Conservation (phyloP, 768 basidiomycete species). For the Suillus fuscotomentosus region DNA sequence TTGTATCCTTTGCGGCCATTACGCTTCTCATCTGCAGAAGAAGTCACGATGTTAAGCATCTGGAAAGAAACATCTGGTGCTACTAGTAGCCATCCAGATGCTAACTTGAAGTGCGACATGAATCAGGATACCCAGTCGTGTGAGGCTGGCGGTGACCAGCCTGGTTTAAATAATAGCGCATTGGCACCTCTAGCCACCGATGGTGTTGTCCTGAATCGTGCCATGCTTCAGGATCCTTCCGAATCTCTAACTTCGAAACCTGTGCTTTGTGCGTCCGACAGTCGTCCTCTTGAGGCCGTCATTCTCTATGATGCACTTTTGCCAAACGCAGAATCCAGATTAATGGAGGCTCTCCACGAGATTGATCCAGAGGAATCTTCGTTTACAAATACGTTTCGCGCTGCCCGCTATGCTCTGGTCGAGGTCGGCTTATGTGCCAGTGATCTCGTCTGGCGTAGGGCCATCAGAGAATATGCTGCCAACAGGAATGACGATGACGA, state of each 20-base stretch:
- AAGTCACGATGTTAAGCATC: constrained; percentile 43
- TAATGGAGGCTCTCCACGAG: constrained; percentile 47
- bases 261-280: constrained; percentile 32
- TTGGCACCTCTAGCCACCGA: constrained; percentile 15
- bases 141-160: constrained; percentile 25
- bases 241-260: constrained; percentile 13
- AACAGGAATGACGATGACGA: constrained; percentile 38
- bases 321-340: constrained; percentile 35
- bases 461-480: constrained; percentile 37
- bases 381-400: constrained; percentile 42
- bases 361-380: constrained; percentile 40
- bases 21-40: background rate
- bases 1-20: background rate
- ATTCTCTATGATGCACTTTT: constrained; percentile 48
- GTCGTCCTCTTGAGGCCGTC: constrained; percentile 50
- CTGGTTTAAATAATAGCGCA: constrained; percentile 22
- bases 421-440: constrained; percentile 70
- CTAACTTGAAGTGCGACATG: constrained; percentile 6
- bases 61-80: constrained; percentile 52
- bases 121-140: constrained; percentile 26
- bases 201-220: constrained; percentile 8
- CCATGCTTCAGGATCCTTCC: constrained; percentile 12
- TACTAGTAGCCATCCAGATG: constrained; percentile 16
- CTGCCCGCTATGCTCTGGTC: constrained; percentile 43
- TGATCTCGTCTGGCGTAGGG: constrained; percentile 67